Base-by-base conservation (phyloP, 2,329 filamentous ascomycete species). In the Fonsecaea pugnacius region DNA sequence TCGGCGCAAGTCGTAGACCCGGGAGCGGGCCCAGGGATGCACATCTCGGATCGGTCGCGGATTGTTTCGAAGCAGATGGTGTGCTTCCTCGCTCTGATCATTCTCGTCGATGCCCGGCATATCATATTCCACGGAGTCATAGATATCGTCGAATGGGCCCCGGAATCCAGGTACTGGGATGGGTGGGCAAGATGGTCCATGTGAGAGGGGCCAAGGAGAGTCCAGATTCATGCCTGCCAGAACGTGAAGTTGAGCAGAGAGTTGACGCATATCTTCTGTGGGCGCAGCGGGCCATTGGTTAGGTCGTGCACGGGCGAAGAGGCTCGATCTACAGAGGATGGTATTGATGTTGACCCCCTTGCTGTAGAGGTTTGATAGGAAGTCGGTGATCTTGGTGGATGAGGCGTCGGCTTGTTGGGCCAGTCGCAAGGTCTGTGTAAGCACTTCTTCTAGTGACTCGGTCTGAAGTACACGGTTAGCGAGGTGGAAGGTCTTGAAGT, bases 1-100 rank as follows among this genome's bases (percentile, higher is more conserved):
- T 68, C 88, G 83, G 1, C 90, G 82, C 54, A 93, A 76, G 72
- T 93, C 90, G 69, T 93, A 94, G 2, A 93, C 89, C 66, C 85
- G 85, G 52, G 86, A 85, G 60, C 86, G 83, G 1, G 91, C 90
- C 68, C 83, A 88, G 1, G 86, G 84, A 72, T 86, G 87, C 33
- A 76, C 78, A 30, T 66, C 59, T 16, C 64, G 64, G 8, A 69
- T 46, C 4, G 66, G 66, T 12, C 50, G 56, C 0, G 54, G 46
- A 21, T 18, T 27, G 36, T 27, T 43, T 35, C 55, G 46, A 10
- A 59, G 32, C 5, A 46, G 57, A 32, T 33, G 48, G 18, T n/a
- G 33, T 21, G 14, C 32, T 10, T 60, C 55, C 4, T 63, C 54
- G 12, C 18, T 51, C 5, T 54, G 35, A 10, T 35, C 24, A n/a